A percentile compares a stretch with the other conserved stretches of the same genome.
Evolutionary conservation across 495 filamentous ascomycete species (phyloP).

Genomic region (Mycothermus thermophilus): DNA sequence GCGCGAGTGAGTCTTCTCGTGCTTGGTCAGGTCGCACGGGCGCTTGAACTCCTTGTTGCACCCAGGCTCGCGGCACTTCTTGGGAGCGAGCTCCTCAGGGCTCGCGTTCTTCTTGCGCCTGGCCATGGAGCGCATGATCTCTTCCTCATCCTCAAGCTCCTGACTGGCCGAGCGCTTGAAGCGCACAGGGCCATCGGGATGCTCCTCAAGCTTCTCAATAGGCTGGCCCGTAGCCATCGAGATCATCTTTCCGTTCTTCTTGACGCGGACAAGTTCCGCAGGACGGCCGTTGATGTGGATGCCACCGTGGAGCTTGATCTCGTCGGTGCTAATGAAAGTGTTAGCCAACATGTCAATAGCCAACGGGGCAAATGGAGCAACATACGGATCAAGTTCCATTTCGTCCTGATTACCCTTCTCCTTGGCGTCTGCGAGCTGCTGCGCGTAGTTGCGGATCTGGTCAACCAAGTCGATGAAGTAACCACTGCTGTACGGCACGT

Average conservation of each 20-base stretch:
- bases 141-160: constrained; percentile 52
- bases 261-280: constrained; percentile 60
- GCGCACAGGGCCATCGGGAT: constrained; percentile 26
- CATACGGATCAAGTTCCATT: constrained; percentile 43
- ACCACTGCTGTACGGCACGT: constrained; percentile 76
- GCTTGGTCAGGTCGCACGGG: constrained; percentile 84
- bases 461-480: constrained; percentile 91
- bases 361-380: neutral
- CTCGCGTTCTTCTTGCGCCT: constrained; percentile 66
- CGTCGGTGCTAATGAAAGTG: constrained; percentile 39
- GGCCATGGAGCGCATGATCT: constrained; percentile 75
- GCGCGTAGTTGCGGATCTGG: constrained; percentile 65
- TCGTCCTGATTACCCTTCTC: constrained; percentile 34
- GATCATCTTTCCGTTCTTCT: constrained; percentile 61
- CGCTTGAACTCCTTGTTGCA: constrained; percentile 89
- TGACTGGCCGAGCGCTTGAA: constrained; percentile 51
- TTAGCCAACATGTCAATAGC: constrained; percentile 23
- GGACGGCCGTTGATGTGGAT: constrained; percentile 62
- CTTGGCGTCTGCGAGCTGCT: constrained; percentile 38
- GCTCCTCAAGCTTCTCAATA: constrained; percentile 34
- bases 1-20: constrained; percentile 91
- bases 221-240: constrained; percentile 51
- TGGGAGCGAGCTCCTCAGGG: constrained; percentile 59
- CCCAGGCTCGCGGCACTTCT: constrained; percentile 46
- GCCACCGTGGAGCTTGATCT: constrained; percentile 61